Evolutionary conservation across 2,329 filamentous ascomycete genomes (phyloP).

Genomic region (Beauveria brongniartii): DNA sequence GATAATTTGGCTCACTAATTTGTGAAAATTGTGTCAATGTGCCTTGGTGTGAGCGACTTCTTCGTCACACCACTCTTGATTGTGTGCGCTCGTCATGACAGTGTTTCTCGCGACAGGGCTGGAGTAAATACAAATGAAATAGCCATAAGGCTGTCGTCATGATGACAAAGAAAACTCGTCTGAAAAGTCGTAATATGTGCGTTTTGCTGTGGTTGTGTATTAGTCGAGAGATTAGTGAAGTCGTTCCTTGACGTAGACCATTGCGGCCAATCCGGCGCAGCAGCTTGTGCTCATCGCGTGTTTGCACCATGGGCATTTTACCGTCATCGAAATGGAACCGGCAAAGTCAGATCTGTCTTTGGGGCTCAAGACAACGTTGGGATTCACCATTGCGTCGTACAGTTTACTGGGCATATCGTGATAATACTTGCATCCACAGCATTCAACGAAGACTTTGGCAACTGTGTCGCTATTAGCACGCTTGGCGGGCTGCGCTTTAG

Average conservation of each 20-base stretch:
- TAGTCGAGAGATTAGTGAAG: constrained; percentile 33
- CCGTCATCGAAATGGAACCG: constrained; percentile 50
- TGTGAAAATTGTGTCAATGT: not conserved
- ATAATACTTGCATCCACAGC: constrained; percentile 55
- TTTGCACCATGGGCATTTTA: constrained; percentile 64
- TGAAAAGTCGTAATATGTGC: constrained; percentile 1
- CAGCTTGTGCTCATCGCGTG: constrained; percentile 63
- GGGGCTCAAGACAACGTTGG: constrained; percentile 42
- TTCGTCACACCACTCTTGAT: not conserved
- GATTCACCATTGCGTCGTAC: constrained; percentile 57
- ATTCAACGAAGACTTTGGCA: constrained; percentile 58
- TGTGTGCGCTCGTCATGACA: not conserved
- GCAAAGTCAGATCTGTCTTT: constrained; percentile 44
- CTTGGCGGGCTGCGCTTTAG: constrained; percentile 11
- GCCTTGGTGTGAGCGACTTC: not conserved
- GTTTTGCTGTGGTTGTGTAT: not conserved
- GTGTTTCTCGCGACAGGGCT: not conserved
- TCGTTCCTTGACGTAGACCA: constrained; percentile 58
- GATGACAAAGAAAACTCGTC: constrained; percentile 4
- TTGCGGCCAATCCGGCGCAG: constrained; percentile 60
- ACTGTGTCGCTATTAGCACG: constrained; percentile 30
- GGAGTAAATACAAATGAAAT: not conserved
- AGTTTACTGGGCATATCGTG: constrained; percentile 58
- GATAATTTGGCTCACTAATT: not conserved
- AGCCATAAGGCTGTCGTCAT: not conserved